Evolutionary conservation across 169 alveolate genomes (phyloP), one percentile per base, ranked within the genome.

Genomic region (Plasmodium inui): DNA sequence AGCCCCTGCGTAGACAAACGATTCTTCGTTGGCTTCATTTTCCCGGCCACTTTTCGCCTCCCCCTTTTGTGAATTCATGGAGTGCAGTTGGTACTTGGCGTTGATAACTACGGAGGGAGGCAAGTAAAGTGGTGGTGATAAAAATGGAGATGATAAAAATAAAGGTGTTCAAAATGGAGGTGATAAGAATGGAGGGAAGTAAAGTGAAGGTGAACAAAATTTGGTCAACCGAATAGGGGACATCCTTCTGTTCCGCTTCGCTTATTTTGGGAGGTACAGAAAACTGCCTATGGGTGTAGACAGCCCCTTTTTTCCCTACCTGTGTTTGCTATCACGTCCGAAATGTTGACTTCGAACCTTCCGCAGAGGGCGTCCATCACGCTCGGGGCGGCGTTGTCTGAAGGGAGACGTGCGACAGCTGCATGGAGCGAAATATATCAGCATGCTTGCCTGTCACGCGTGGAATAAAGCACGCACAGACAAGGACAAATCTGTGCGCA

Each of bases 281-380:
- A 67, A 67, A 67, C 1, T 50, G 19, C n/a, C 57, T 53, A 22
- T 82, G 10, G 53, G 39, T 82, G 37, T 32, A 73, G 12, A 1
- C 19, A 14, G 26, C 50, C 41, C 28, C 41, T 46, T 83, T 67
- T 67, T 22, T 53, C 22, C 34, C 80, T 53, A 86, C 93, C 93
- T 76, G 30, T 76, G 46, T 86, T 86, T 46, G 80, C 17, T 76
- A 86, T 50, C 22, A 86, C 79, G 30, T 86, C 93, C n/a, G 83
- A 22, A 17, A 76, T 78, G 70, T 86, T 86, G 41, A 86, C 85
- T 37, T 86, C 88, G 70, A 86, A 86, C 44, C 26, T 73, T 17
- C 72, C 88, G 70, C 93, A 74, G 26, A 86, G 71, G 41, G 32
- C 2, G 14, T 86, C 85, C 22, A 86, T 61, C 22, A 76, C 37